Percentiles rank a stretch among this genome's conserved stretches.
These are phyloP conservation scores for Rhizomucor pusillus DNA, from an alignment of 371 early-diverging fungal genomes.

Conservation along the genomic window DNA sequence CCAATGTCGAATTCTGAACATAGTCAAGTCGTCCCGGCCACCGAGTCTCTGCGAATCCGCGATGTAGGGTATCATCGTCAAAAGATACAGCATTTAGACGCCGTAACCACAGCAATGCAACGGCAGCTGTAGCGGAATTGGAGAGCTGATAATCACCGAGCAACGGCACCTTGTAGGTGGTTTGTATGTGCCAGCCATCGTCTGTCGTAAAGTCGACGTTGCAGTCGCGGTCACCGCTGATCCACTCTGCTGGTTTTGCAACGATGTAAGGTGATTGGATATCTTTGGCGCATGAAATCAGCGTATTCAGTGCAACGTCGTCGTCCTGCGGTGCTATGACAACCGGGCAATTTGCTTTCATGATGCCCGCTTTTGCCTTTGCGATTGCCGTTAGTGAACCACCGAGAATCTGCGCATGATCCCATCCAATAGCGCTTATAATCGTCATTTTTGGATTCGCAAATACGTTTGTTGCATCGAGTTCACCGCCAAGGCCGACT, in stretches of 20 bases:
- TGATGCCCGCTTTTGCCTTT: conserved; percentile 75
- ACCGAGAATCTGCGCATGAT: conserved; percentile 78
- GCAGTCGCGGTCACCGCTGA: background rate
- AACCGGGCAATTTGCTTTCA: conserved; percentile 50
- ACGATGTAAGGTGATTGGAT: conserved; percentile 26
- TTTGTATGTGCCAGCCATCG: conserved; percentile 1
- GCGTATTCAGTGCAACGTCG: conserved; percentile 27
- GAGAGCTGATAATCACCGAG: conserved; percentile 77
- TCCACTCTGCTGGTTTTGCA: conserved; percentile 14
- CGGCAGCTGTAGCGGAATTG: conserved; percentile 76
- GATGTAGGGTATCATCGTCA: conserved; percentile 43
- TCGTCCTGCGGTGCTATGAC: conserved; percentile 55
- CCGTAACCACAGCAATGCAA: conserved; percentile 57
- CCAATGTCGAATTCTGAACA: conserved; percentile 20
- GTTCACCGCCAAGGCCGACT: conserved; percentile 78
- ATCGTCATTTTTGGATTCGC: conserved; percentile 43
- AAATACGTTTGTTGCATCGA: conserved; percentile 85
- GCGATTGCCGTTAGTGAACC: conserved; percentile 65
- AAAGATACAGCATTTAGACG: conserved; percentile 14
- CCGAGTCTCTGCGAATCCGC: conserved; percentile 56
- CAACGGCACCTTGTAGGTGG: conserved; percentile 34
- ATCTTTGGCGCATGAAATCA: conserved; percentile 33
- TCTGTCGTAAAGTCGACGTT: background rate
- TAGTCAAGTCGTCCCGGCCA: conserved; percentile 90
- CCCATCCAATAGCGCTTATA: conserved; percentile 69